phyloP scores from a whole-genome alignment of 345 rosid species.

The Xanthoceras sorbifolium region DNA sequence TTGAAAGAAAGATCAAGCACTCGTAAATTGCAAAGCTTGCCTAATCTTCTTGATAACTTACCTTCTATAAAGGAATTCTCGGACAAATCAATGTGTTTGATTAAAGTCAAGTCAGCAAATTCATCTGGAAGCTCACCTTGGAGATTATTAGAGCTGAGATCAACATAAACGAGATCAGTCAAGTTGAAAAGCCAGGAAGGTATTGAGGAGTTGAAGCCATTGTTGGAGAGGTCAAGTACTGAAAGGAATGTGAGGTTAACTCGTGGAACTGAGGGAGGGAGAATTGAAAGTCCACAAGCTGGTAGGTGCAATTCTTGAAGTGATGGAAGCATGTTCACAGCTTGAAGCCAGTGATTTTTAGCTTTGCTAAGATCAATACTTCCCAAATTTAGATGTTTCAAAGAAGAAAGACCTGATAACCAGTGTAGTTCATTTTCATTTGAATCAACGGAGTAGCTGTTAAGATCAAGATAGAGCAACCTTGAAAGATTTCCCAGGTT shows the following conservation, averaged over 20 bases:
- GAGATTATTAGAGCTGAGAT: slow-evolving; percentile 20
- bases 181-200: slow-evolving; percentile 30
- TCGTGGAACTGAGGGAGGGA: slow-evolving; percentile 21
- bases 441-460: neutral
- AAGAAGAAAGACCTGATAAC: slow-evolving; percentile 18
- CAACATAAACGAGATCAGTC: slow-evolving; percentile 16
- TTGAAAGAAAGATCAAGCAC: slow-evolving; percentile 24
- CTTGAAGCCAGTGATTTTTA: slow-evolving; percentile 27
- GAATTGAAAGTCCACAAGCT: slow-evolving; percentile 21
- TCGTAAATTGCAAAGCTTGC: slow-evolving; percentile 19
- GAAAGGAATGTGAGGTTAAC: slow-evolving; percentile 26
- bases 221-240: slow-evolving; percentile 34
- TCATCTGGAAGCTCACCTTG: slow-evolving; percentile 10
- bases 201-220: slow-evolving; percentile 26
- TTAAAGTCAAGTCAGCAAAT: neutral
- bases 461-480: slow-evolving; percentile 27
- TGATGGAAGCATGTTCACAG: slow-evolving; percentile 36
- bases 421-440: slow-evolving; percentile 7
- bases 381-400: slow-evolving; percentile 18
- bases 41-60: neutral
- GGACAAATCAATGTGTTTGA: slow-evolving; percentile 15
- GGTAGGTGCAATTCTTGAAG: slow-evolving; percentile 31
- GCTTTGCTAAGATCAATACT: slow-evolving; percentile 24
- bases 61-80: slow-evolving; percentile 3
- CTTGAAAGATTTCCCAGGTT: slow-evolving; percentile 30